phyloP scores from a whole-genome alignment of 2,329 filamentous ascomycete species.

The Paraphaeosphaeria sporulosa region DNA sequence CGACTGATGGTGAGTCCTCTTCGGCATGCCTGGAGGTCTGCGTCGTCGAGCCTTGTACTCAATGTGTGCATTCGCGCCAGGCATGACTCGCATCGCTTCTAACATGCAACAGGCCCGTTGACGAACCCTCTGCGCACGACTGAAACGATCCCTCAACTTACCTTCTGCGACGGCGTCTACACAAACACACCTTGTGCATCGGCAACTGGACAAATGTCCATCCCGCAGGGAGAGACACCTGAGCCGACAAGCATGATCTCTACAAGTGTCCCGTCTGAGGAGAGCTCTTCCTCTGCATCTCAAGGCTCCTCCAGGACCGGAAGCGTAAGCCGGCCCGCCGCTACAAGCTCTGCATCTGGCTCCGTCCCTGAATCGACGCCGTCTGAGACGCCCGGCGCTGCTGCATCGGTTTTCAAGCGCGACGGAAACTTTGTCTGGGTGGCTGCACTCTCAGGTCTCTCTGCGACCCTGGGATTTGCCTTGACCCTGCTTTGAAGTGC shows the following conservation, averaged over 20 bases:
- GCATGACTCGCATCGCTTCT: not conserved
- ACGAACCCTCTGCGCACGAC: constrained; percentile 10
- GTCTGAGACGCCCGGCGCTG: constrained; percentile 28
- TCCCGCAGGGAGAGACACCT: constrained; percentile 16
- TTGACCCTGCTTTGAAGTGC: constrained; percentile 32
- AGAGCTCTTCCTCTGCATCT: not conserved
- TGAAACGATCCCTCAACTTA: constrained; percentile 11
- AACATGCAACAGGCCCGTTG: constrained; percentile 13
- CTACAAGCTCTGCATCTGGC: constrained; percentile 12
- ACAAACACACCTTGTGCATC: constrained; percentile 6
- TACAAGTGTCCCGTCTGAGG: not conserved
- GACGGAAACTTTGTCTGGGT: constrained; percentile 24
- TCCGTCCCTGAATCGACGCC: constrained; percentile 20
- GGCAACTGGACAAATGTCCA: constrained; percentile 12
- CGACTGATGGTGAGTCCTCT: constrained; percentile 18
- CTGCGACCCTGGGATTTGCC: constrained; percentile 31
- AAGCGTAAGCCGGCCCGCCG: not conserved
- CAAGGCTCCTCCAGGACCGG: not conserved
- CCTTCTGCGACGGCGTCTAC: constrained; percentile 10
- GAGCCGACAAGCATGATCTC: not conserved
- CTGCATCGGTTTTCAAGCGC: constrained; percentile 17
- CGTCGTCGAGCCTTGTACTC: constrained; percentile 35
- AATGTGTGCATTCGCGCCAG: constrained; percentile 29
- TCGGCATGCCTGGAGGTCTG: constrained; percentile 36
- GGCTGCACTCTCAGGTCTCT: constrained; percentile 28